Percentiles rank a stretch among this genome's conserved stretches.
Evolutionary conservation across 768 basidiomycete genomes (phyloP).

Genomic region (Amyloporia xantha): DNA sequence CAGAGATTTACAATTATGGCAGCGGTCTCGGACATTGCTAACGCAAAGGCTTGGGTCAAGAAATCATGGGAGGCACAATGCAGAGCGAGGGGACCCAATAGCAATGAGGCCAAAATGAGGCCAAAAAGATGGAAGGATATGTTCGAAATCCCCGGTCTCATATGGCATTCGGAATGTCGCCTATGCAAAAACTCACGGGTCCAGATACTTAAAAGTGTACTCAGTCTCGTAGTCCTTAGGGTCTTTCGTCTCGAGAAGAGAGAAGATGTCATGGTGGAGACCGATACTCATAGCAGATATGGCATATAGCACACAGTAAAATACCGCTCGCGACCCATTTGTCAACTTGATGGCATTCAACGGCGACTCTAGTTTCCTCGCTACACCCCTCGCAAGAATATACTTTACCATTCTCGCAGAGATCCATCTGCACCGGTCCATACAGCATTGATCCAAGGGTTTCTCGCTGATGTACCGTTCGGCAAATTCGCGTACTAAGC

Average conservation of each 20-base stretch:
- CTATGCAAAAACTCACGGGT: slow-evolving; percentile 10
- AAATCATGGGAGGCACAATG: slow-evolving; percentile 8
- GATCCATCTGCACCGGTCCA: slow-evolving; percentile 52
- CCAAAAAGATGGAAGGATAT: slow-evolving; percentile 11
- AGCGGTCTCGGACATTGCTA: slow-evolving; percentile 1
- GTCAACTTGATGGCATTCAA: no score
- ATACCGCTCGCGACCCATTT: no score
- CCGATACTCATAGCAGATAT: no score
- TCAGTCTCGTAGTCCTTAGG: no score
- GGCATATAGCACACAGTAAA: no score
- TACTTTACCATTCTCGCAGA: slow-evolving; percentile 51
- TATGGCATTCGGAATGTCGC: slow-evolving; percentile 8
- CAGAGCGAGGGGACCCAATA: slow-evolving; percentile 1
- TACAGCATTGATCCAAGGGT: slow-evolving; percentile 48
- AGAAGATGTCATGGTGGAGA: no score
- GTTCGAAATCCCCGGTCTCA: slow-evolving; percentile 14
- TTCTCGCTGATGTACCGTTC: slow-evolving; percentile 30
- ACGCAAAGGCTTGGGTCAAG: slow-evolving; percentile 10
- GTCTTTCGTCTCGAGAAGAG: no score
- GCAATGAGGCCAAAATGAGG: slow-evolving; percentile 2
- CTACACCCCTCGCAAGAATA: no score
- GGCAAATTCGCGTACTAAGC: slow-evolving; percentile 37
- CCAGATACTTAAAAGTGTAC: slow-evolving; percentile 5
- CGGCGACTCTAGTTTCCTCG: no score
- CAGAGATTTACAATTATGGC: neutral